Evolutionary conservation across 2,329 filamentous ascomycete genomes (phyloP).

Genomic region (Beauveria varroae): DNA sequence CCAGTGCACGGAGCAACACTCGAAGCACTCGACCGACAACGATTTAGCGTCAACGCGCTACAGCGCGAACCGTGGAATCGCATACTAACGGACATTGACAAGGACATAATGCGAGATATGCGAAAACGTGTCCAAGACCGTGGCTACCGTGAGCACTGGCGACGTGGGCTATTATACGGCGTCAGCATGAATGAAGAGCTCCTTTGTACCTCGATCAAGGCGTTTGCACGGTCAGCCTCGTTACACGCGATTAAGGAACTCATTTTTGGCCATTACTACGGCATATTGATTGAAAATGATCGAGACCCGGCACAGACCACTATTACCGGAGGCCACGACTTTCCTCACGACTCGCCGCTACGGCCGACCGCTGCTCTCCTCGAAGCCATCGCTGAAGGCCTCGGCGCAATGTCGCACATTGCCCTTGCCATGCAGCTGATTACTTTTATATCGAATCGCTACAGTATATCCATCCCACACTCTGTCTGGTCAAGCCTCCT

Average conservation of each 20-base stretch:
- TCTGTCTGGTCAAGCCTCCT: slow-evolving; percentile 60
- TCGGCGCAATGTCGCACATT: slow-evolving; percentile 59
- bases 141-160: slow-evolving; percentile 24
- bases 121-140: slow-evolving; percentile 19
- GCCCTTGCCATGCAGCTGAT: slow-evolving; percentile 50
- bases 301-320: slow-evolving; percentile 15
- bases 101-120: slow-evolving; percentile 22
- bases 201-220: slow-evolving; percentile 34
- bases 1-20: slow-evolving; percentile 14
- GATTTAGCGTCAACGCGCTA: slow-evolving; percentile 22
- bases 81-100: slow-evolving; percentile 14
- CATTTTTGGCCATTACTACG: slow-evolving; percentile 25
- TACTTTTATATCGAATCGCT: slow-evolving; percentile 53
- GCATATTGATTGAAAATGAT: slow-evolving; percentile 19
- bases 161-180: slow-evolving; percentile 18
- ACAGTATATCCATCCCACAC: slow-evolving; percentile 47
- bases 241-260: slow-evolving; percentile 26
- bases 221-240: slow-evolving; percentile 31
- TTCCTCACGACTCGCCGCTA: slow-evolving; percentile 43
- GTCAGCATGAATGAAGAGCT: slow-evolving; percentile 30
- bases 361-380: slow-evolving; percentile 53
- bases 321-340: slow-evolving; percentile 29
- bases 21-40: slow-evolving; percentile 23
- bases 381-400: slow-evolving; percentile 58
- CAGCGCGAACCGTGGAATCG: slow-evolving; percentile 24